Evolutionary conservation across 2,329 filamentous ascomycete species (phyloP).

Genomic region (Phyllosticta citribraziliensis): DNA sequence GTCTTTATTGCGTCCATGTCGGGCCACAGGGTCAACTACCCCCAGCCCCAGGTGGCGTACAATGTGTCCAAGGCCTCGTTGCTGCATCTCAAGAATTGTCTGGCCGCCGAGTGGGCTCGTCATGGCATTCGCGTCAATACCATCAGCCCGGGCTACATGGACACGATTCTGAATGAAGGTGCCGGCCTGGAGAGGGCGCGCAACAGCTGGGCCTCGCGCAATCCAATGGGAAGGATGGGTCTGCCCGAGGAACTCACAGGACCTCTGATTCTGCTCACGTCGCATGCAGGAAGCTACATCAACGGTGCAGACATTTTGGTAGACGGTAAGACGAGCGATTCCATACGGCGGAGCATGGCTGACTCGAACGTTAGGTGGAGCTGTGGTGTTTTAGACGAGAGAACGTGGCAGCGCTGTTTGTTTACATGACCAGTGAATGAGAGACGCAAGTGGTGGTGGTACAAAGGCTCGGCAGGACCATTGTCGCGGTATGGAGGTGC

Average conservation of each 20-base stretch:
- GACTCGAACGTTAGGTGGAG: background rate
- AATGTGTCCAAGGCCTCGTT: slow-evolving; percentile 64
- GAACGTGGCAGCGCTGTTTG: background rate
- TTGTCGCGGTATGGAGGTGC: background rate
- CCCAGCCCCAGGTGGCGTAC: slow-evolving; percentile 62
- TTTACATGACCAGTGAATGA: background rate
- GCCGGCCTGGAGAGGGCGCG: slow-evolving; percentile 46
- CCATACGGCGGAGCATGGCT: background rate
- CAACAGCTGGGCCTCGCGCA: slow-evolving; percentile 47
- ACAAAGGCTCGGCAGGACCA: background rate
- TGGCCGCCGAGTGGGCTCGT: slow-evolving; percentile 64
- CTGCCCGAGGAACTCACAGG: slow-evolving; percentile 53
- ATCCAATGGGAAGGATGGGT: slow-evolving; percentile 58
- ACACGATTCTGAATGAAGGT: slow-evolving; percentile 62
- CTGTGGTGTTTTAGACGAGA: slow-evolving; percentile 5
- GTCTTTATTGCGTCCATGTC: slow-evolving; percentile 59
- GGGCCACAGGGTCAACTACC: slow-evolving; percentile 59
- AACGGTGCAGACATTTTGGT: slow-evolving; percentile 57
- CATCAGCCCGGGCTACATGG: slow-evolving; percentile 67
- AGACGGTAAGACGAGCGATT: slow-evolving; percentile 37
- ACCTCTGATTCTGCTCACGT: slow-evolving; percentile 50
- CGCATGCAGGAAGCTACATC: slow-evolving; percentile 56
- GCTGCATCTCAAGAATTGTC: slow-evolving; percentile 50
- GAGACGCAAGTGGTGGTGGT: background rate
- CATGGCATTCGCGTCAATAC: slow-evolving; percentile 63